These are phyloP conservation scores for Neurospora sp. DNA, from an alignment of 495 filamentous ascomycete species.

Conservation along the genomic window DNA sequence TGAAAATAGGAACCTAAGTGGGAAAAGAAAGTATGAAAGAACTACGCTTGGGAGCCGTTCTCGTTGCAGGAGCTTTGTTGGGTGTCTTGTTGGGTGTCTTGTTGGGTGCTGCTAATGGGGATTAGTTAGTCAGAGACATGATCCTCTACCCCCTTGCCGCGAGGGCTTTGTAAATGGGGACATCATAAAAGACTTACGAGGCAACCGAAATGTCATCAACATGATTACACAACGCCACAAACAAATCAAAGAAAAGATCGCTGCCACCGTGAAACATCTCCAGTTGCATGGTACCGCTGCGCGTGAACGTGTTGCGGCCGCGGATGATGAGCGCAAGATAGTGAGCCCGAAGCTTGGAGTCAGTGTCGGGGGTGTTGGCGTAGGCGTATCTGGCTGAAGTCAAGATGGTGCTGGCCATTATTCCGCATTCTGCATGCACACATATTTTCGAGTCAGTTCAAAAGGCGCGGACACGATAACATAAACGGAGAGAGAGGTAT, in stretches of 20 bases:
- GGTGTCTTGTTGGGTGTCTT: not conserved
- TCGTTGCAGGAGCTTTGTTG: not conserved
- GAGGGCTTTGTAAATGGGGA: no score
- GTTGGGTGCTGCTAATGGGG: not conserved
- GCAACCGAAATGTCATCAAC: slow-evolving; percentile 50
- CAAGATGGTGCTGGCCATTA: slow-evolving; percentile 76
- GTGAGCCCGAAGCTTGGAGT: slow-evolving; percentile 81
- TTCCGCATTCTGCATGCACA: slow-evolving; percentile 50
- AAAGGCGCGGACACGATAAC: not conserved
- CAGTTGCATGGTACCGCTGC: slow-evolving; percentile 91
- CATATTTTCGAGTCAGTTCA: not conserved
- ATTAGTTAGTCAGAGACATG: not conserved
- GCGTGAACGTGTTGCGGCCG: slow-evolving; percentile 74
- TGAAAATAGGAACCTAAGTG: not conserved
- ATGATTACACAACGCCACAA: slow-evolving; percentile 88
- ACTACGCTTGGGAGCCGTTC: not conserved
- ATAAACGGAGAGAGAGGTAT: not conserved
- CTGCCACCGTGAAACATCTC: slow-evolving; percentile 80
- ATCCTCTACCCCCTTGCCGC: not conserved
- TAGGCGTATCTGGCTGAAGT: slow-evolving; percentile 78
- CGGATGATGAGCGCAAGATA: slow-evolving; percentile 89
- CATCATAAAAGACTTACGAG: slow-evolving; percentile 25
- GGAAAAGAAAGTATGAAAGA: not conserved
- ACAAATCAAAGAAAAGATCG: slow-evolving; percentile 84
- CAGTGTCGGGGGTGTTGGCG: slow-evolving; percentile 75